Evolutionary conservation across 2,329 filamentous ascomycete genomes (phyloP), one percentile per base, ranked within the genome.

Genomic region (Phaeophleospora eucalypticola): DNA sequence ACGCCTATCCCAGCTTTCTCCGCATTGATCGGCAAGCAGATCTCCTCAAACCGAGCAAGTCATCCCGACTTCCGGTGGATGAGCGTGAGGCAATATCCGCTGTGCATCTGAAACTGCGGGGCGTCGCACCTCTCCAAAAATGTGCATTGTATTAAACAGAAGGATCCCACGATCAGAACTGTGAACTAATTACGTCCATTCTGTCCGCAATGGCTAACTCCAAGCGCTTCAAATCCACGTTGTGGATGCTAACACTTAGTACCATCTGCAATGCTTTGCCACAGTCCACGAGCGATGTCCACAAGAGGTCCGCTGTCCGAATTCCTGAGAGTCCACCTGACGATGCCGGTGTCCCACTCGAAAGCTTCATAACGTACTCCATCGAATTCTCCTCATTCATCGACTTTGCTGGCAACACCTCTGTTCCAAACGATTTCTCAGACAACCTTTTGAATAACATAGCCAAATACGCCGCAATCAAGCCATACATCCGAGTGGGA

Each of bases 401-500:
- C 4, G 77, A 80, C 49, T 79, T 72, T 63, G 69, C 75, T 4
- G 74, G 79, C 10, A 82, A 81, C 57, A 62, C 63, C 4, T 75
- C 76, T 0, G 56, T 60, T 7, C 81, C 81, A 1, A 84, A 84
- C 57, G 69, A 60, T 0, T 84, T 81, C 62, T 82, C 80, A 0
- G 71, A 82, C 49, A 81, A 79, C 40, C 69, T 84, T 4, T 64
- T 84, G 19, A 71, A 75, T 24, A 83, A 82, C 46, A 57, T 84
- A 16, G 76, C 69, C 1, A 60, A 71, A n/a, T 58, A 82, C 3
- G 71, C 69, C 12, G 80, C 80, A 7, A 71, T 70, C 4, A 81
- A 80, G 51, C 81, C 81, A 2, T 72, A 79, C 54, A 77, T 84
- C 45, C 71, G 81, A 14, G 79, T 84, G 1, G 81, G 82, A 3